Evolutionary conservation across 2,329 filamentous ascomycete genomes (phyloP), one percentile per base, ranked within the genome.

Genomic region (Apiospora kogelbergensis): DNA sequence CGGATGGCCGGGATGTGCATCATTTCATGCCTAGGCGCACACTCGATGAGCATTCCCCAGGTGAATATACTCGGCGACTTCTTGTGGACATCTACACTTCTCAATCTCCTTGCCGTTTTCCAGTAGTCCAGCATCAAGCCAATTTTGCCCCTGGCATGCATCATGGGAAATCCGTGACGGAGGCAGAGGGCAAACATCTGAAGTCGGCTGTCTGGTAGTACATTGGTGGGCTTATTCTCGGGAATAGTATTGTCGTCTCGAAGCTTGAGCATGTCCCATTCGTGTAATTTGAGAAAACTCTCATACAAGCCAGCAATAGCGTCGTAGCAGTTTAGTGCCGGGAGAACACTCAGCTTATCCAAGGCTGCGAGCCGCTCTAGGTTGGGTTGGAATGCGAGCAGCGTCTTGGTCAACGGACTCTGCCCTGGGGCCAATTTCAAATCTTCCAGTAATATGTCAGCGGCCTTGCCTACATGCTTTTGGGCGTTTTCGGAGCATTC

Each of bases 91-190:
- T 73, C 78, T 2, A 74, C 76, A 6, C 79, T 78, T 2, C 77
- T 80, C 20, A 88, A 78, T 63, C 86, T 83, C 63, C 87, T 84
- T 68, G 84, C 82, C 73, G 91, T 86, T 78, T 89, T 90, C 93
- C 93, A 96, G 78, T 95, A 97, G 72, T 94, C 91, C 46, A 96
- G 74, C 65, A 87, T 89, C 68, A 95, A 81, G 0, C 93, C 93
- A 33, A 95, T 82, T 65, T 86, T 87, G 26, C 86, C 85, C 66
- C 89, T 84, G 17, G 86, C 85, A 79, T 96, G 92, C 86, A 95
- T 91, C 40, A 85, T 81, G 0, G 93, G 93, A 40, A 85, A 85
- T 1, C 93, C 93, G 76, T 92, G 91, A 71, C 86, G 89, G 68
- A 87, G 88, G 76, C 91, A 94, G 79, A 93, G 86, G 63, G 89